Evolutionary conservation across 2,329 filamentous ascomycete species (phyloP), one percentile per base, ranked within the genome.

Genomic region (Xylaria sp.): DNA sequence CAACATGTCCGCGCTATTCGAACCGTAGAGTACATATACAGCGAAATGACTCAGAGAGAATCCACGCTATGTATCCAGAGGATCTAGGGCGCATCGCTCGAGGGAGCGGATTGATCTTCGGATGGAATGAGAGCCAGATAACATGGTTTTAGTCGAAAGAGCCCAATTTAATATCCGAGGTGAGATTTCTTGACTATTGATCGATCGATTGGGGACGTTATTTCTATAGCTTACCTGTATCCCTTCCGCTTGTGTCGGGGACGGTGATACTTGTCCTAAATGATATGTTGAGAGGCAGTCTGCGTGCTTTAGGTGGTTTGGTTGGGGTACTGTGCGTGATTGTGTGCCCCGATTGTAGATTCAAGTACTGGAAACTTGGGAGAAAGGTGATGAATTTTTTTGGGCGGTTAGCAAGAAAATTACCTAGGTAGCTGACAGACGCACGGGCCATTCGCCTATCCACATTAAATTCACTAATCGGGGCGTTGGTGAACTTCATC

Each of bases 111-210:
- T 78, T 74, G 48, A 71, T 82, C 73, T 81, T 75, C 79, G 80
- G 79, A 81, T 76, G 75, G 78, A 81, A 81, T 81, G 80, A 81
- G 80, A 82, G 80, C 79, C 76, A 79, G 74, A 79, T 81, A 75
- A 80, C 79, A 79, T 72, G 46, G 71, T 53, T 34, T 32, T 23
- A 41, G 68, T 74, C 71, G 60, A 74, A 73, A 72, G 64, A 73
- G 73, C 73, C 71, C 74, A 74, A 74, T 73, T 75, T 74, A 71
- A 72, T 67, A 75, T 75, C 70, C 72, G 72, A 70, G n/a, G 30
- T 13, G 8, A 20, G n/a, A 23, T 15, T 34, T 34, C 30, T 36
- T 32, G 3, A 15, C 12, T 30, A 9, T 3, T 41, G 10, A 23
- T 18, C 23, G 28, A 48, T 46, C 15, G 18, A 25, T 41, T 41